Percentiles rank a stretch among this genome's conserved stretches.
These are phyloP conservation scores for Aciculoconidium aculeatum DNA, from an alignment of 805 yeast genomes.

Conservation along the genomic window DNA sequence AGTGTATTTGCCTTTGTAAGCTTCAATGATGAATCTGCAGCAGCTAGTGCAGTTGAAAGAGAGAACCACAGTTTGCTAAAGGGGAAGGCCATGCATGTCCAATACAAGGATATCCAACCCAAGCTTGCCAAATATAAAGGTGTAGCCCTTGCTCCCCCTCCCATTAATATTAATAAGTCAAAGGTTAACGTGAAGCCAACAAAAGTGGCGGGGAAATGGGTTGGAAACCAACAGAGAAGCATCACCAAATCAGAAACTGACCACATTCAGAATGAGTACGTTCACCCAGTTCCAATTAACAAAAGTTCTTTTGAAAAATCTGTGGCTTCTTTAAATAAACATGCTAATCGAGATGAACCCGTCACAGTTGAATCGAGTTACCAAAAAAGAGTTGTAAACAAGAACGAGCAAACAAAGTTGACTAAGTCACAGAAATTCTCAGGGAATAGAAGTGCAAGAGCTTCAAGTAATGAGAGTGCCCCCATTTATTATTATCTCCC, in stretches of 20 bases:
- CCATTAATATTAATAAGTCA: constrained; percentile 46
- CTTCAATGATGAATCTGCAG: constrained; percentile 59
- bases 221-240: constrained; percentile 10
- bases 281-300: too few species aligned
- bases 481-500: not conserved
- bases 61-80: constrained; percentile 76
- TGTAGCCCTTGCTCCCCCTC: constrained; percentile 72
- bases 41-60: constrained; percentile 81
- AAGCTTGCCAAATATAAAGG: constrained; percentile 15
- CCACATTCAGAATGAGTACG: too few species aligned
- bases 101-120: constrained; percentile 56
- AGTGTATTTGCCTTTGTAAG: constrained; percentile 69
- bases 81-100: constrained; percentile 77
- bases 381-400: too few species aligned
- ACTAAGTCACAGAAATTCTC: too few species aligned
- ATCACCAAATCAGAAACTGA: too few species aligned
- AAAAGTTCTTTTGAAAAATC: too few species aligned
- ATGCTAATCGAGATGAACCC: too few species aligned
- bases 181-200: constrained; percentile 2
- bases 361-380: too few species aligned
- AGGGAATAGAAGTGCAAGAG: too few species aligned
- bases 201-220: constrained; percentile 1
- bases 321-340: too few species aligned
- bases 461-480: too few species aligned
- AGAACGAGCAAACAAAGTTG: too few species aligned